Evolutionary conservation across 495 filamentous ascomycete species (phyloP), one percentile per base, ranked within the genome.

Genomic region (Parachaetomium inaequale): DNA sequence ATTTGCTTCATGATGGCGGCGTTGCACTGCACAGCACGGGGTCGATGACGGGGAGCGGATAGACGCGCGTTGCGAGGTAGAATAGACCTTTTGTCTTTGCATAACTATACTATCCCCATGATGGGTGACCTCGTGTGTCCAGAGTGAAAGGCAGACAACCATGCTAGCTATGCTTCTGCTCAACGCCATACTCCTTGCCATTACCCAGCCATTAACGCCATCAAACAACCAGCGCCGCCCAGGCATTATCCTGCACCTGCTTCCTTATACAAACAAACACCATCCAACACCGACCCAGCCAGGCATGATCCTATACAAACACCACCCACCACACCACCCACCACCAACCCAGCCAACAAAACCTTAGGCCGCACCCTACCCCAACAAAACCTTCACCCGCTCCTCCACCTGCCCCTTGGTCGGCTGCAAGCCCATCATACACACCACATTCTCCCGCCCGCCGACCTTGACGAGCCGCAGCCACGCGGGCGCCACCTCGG

Each of bases 401-500:
- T 74, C 72, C 63, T 72, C 72, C 40, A 87, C 64, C 58, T 74
- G 74, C 29, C 45, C 68, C 64, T 75, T 76, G 19, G 68, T 74
- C 17, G 79, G 66, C 73, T 78, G 72, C 43, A 70, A 67, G 3
- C 68, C 76, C 54, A 70, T 72, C 65, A 79, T 79, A 2, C 89
- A 70, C 21, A 87, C 83, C 12, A 90, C 80, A 32, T 83, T 84
- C 65, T 82, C 78, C 56, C 82, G 68, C 38, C 76, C 81, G 0
- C 80, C 82, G 46, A 86, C 70, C 58, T 76, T 77, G 40, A 88
- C 75, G 1, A 88, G 66, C 34, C 76, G 69, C 40, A 88, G 64
- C 85, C 87, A 90, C 60, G 83, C 80, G 0, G 88, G 85, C 46
- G 81, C 79, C 26, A 89, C 78, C 74, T 89, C 86, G 1, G 32